phyloP scores from a whole-genome alignment of 139 green algal genomes.

The Choricystis sp. region DNA sequence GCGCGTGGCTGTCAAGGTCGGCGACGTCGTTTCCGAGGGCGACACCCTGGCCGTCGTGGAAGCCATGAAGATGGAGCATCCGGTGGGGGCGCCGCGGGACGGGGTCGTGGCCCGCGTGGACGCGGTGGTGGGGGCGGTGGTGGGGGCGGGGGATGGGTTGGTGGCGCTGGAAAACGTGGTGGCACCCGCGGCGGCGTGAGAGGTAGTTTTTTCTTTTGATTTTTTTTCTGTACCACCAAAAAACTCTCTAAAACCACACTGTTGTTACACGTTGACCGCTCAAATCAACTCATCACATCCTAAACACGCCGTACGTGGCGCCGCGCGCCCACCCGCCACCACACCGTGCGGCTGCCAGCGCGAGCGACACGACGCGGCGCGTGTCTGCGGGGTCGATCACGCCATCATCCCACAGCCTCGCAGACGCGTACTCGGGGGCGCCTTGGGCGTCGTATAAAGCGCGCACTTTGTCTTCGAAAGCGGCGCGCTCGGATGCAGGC shows the following conservation, averaged over 20 bases:
- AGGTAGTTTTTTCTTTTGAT: too few species aligned
- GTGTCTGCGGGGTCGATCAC: conserved; percentile 79
- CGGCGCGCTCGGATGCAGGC: conserved; percentile 44
- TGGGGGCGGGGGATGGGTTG: conserved; percentile 14
- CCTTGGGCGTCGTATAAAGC: conserved; percentile 65
- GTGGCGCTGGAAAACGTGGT: conserved; percentile 8
- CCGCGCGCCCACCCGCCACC: neutral
- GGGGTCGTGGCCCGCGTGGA: conserved; percentile 8
- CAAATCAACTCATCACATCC: too few species aligned
- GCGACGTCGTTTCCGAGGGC: conserved; percentile 18
- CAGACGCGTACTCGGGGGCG: conserved; percentile 46
- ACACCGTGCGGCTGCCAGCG: conserved; percentile 40
- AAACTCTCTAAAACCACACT: neutral
- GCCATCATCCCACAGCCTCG: conserved; percentile 85
- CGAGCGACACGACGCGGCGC: conserved; percentile 50
- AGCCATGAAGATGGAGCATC: conserved; percentile 73
- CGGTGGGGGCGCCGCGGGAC: conserved; percentile 10
- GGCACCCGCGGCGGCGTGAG: neutral
- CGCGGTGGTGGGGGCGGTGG: conserved; percentile 9
- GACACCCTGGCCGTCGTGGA: conserved; percentile 43
- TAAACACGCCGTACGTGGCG: conserved; percentile 25
- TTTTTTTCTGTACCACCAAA: neutral
- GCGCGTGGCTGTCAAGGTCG: conserved; percentile 12
- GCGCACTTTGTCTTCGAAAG: conserved; percentile 48
- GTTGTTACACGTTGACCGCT: too few species aligned